Conservation (phyloP, 2,329 filamentous ascomycete species). For the Ceratocystis albifundus region DNA sequence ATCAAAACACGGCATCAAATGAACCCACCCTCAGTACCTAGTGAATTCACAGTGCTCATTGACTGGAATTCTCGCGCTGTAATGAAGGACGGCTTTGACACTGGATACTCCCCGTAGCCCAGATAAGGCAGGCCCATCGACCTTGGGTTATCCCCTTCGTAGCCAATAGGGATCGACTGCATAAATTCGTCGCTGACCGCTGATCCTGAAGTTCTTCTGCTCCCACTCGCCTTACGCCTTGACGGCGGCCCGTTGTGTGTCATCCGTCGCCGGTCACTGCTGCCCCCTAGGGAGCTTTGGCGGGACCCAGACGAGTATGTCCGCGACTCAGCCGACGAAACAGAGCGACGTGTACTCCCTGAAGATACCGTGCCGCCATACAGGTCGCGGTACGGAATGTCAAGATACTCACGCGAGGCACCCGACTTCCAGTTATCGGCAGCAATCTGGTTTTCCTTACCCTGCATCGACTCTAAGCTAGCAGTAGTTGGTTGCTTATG, state of each 20-base stretch:
- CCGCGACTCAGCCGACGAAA: not conserved
- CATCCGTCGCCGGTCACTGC: constrained; percentile 10
- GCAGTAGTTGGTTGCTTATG: constrained; percentile 12
- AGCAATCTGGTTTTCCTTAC: constrained; percentile 19
- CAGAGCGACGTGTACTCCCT: constrained; percentile 11
- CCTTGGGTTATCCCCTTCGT: constrained; percentile 11
- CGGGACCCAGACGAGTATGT: constrained; percentile 14
- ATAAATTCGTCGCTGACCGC: constrained; percentile 19
- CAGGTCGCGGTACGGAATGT: constrained; percentile 20
- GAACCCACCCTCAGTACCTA: constrained; percentile 18
- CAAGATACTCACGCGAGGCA: constrained; percentile 15
- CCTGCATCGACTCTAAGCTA: constrained; percentile 17
- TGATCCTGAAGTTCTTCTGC: constrained; percentile 17
- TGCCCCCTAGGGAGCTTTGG: constrained; percentile 6
- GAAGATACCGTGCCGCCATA: constrained; percentile 13
- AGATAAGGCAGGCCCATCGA: constrained; percentile 12
- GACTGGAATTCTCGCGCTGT: constrained; percentile 20
- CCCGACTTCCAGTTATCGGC: constrained; percentile 19
- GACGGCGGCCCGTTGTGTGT: constrained; percentile 8
- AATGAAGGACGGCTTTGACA: constrained; percentile 19
- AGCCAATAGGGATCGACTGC: constrained; percentile 22
- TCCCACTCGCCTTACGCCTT: constrained; percentile 13
- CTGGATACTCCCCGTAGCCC: constrained; percentile 11
- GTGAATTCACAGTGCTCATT: constrained; percentile 21
- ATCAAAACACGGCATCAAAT: not conserved